A percentile compares a stretch with the other conserved stretches of the same genome.
Conservation (phyloP, 129 eudicot genomes). For the Arctium minus region DNA sequence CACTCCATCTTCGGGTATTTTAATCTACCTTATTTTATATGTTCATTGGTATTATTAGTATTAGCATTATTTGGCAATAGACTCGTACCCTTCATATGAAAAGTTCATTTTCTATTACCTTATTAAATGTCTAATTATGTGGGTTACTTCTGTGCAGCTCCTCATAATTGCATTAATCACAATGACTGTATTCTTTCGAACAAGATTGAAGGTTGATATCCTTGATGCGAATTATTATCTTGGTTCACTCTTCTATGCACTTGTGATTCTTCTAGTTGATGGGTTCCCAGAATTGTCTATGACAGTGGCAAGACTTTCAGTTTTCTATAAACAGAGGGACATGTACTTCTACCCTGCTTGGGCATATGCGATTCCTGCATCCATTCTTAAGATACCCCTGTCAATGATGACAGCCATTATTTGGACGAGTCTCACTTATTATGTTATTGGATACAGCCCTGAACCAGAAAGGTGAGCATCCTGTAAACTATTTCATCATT, state of each 20-base stretch:
- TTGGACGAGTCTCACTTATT: slow-evolving; percentile 65
- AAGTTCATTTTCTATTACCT: not conserved
- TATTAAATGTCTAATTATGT: slow-evolving; percentile 9
- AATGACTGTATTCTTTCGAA: slow-evolving; percentile 59
- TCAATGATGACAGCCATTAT: slow-evolving; percentile 47
- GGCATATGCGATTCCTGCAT: slow-evolving; percentile 72
- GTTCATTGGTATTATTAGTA: not conserved
- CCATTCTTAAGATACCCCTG: slow-evolving; percentile 62
- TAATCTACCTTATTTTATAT: not conserved
- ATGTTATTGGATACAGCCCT: slow-evolving; percentile 61
- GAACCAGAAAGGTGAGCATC: slow-evolving; percentile 60
- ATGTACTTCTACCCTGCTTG: slow-evolving; percentile 76
- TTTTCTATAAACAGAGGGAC: slow-evolving; percentile 71
- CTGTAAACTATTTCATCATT: not conserved
- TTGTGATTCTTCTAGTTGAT: slow-evolving; percentile 53
- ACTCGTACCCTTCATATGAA: not conserved
- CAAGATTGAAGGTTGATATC: slow-evolving; percentile 44
- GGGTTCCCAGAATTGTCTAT: slow-evolving; percentile 66
- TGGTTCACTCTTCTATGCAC: slow-evolving; percentile 56
- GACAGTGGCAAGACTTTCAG: slow-evolving; percentile 58
- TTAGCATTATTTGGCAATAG: not conserved
- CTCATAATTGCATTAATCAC: slow-evolving; percentile 42
- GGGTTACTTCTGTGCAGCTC: slow-evolving; percentile 44
- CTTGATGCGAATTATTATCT: slow-evolving; percentile 58
- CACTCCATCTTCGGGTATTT: not conserved